phyloP scores from a whole-genome alignment of 2,329 filamentous ascomycete genomes.

The Trichoderma sp. region DNA sequence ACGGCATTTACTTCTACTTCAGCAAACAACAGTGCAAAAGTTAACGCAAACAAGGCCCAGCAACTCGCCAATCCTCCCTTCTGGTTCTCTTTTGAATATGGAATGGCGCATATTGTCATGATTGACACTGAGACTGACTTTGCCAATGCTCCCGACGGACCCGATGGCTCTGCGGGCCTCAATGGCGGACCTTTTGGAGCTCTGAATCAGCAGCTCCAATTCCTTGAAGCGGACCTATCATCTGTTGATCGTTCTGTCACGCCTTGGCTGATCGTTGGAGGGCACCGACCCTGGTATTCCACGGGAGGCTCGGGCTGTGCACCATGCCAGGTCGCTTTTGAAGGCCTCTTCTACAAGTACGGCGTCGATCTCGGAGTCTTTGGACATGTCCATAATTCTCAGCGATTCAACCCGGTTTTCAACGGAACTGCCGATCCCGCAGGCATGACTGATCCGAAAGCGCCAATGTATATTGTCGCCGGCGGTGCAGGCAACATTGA shows the following conservation, averaged over 20 bases:
- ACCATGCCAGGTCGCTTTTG: conserved; percentile 55
- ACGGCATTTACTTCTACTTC: conserved; percentile 53
- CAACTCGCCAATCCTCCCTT: conserved; percentile 35
- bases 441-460: conserved; percentile 40
- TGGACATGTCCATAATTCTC: conserved; percentile 60
- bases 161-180: conserved; percentile 35
- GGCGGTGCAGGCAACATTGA: conserved; percentile 61
- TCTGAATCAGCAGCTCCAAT: conserved; percentile 53
- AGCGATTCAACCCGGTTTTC: conserved; percentile 51
- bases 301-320: conserved; percentile 42
- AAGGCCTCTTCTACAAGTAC: conserved; percentile 55
- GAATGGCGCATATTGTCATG: conserved; percentile 36
- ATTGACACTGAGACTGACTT: conserved; percentile 41
- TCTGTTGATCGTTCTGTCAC: conserved; percentile 58
- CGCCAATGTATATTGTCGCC: conserved; percentile 45
- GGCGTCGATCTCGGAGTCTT: conserved; percentile 59
- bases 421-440: conserved; percentile 40
- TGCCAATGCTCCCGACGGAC: conserved; percentile 35
- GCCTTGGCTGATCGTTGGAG: conserved; percentile 45
- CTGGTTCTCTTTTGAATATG: conserved; percentile 35
- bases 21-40: conserved; percentile 41
- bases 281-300: conserved; percentile 52
- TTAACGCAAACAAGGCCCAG: conserved; percentile 48
- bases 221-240: conserved; percentile 56
- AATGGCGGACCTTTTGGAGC: conserved; percentile 53